Base-by-base conservation (phyloP, 2,329 filamentous ascomycete genomes). In the Paraphaeosphaeria sporulosa region DNA sequence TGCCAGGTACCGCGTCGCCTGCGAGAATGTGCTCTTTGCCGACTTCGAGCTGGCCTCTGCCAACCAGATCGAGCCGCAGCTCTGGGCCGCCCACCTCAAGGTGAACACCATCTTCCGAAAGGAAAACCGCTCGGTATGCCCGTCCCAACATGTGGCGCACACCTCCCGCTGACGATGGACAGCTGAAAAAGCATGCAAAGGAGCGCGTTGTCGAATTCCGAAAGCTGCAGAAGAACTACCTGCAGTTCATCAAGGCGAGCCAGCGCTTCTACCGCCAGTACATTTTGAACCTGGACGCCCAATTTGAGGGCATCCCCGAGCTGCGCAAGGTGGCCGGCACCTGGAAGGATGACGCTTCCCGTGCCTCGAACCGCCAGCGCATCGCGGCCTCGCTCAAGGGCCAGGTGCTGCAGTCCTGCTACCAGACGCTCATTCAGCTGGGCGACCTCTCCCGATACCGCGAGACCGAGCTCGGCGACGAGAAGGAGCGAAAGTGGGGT, bases 361-460 rank as follows among this genome's bases (percentile, higher is more conserved):
- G 71, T 55, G 64, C 66, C 15, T 57, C 72, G 51, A 62, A 64
- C 17, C 69, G 66, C 58, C 69, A 68, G 60, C 72, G 64, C 63
- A 72, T 65, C 78, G 83, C 58, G 76, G 84, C 46, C 69, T 82
- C 48, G 73, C 84, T 92, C 53, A 84, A 84, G 61, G 76, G 80
- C n/a, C 80, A 84, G 64, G 86, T 96, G 58, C 82, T 92, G 43
- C 81, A 84, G 58, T 93, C 92, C 3, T 96, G 92, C 74, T 91
- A 97, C 79, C 87, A 89, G 58, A 93, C 91, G 4, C 83, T 98
- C 57, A 89, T 97, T 61, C 92, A 90, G 66, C 86, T 98, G 10
- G 95, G 95, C 36, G 95, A 99, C 76, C 84, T 99, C 50, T 92
- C 92, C 52, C 89, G 95, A 64, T 99, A 97, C 78, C 89, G 94